Evolutionary conservation across 352 stramenopile genomes (phyloP).

Genomic region (Pythium oligandrum): DNA sequence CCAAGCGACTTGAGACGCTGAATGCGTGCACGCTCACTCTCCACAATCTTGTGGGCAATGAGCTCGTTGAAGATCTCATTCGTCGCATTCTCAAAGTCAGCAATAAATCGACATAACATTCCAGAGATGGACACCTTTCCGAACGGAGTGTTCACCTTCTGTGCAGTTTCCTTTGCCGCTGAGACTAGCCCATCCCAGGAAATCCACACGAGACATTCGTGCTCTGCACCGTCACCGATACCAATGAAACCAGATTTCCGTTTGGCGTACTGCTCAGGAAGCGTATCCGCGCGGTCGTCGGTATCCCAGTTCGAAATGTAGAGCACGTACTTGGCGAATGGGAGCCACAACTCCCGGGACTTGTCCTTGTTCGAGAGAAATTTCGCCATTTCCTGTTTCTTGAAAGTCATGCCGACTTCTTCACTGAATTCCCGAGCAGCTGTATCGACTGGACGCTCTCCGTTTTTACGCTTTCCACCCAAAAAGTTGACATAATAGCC

Average conservation of each 20-base stretch:
- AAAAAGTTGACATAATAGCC: not conserved
- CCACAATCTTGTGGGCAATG: constrained; percentile 1
- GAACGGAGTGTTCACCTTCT: not conserved
- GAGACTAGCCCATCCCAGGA: constrained; percentile 6
- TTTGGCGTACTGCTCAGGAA: constrained; percentile 1
- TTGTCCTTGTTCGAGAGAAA: too few species aligned
- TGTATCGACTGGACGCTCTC: not conserved
- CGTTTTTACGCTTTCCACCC: not conserved
- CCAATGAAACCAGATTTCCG: too few species aligned
- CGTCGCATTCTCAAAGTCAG: too few species aligned
- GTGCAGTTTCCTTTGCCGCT: not conserved
- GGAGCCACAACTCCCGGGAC: constrained; percentile 1
- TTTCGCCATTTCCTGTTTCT: not conserved
- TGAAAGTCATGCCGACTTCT: constrained; percentile 9
- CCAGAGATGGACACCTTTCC: too few species aligned
- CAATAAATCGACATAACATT: too few species aligned
- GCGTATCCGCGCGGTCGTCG: not conserved
- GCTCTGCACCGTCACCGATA: not conserved
- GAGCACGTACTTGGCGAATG: constrained; percentile 3
- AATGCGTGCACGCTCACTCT: constrained; percentile 5
- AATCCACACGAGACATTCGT: constrained; percentile 18
- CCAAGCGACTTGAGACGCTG: not conserved
- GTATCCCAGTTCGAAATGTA: constrained; percentile 9
- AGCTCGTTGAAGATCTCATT: not conserved
- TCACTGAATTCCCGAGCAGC: constrained; percentile 6